Base-by-base conservation (phyloP, 75 land plant genomes). In the Cupressus sempervirens region DNA sequence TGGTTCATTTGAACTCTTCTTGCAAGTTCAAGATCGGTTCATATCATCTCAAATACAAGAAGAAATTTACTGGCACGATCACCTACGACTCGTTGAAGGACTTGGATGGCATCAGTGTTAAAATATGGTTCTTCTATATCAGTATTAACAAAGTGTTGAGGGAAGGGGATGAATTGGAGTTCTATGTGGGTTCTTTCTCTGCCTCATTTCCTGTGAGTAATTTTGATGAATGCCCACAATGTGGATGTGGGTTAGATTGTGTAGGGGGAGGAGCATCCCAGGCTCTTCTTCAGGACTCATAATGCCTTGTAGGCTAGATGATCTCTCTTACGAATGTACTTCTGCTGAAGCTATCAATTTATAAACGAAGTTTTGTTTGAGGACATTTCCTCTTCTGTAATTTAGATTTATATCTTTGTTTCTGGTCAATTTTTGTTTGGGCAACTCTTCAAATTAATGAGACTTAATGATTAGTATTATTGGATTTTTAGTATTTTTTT, bases 181-280 rank as follows among this genome's bases (percentile, higher is more conserved):
- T 93, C 80, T 91, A 88, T 14, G 93, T 91, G 14, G 92, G 91
- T 18, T 87, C 92, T 15, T 87, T 92, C 23, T 88, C 91, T 46
- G 90, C 91, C 3, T 50, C 48, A 11, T 93, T 93, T 68, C 84
- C 88, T n/a, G 80, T 86, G 0, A 84, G 77, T 56, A 93, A 90
- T 85, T 93, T 93, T 82, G 76, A 80, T 16, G 92, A 87, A 83
- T 86, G 88, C 38, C 93, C 91, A 45, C 76, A 62, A 72, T 91
- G 94, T 68, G 88, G 90, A 5, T 88, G 90, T 43, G 89, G 90
- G 58, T 80, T 85, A 7, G 82, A 86, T 34, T 86, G 91, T 83
- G 81, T 26, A 2, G 65, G 38, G 1, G 15, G 38, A 6, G 15
- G 2, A 6, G 15, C 7, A 20, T 75, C 40, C 14, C 40, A 16